Percentiles rank a stretch among this genome's conserved stretches.
These are phyloP conservation scores for Nicotiana paniculata DNA, from an alignment of 257 asterid genomes.

Conservation along the genomic window DNA sequence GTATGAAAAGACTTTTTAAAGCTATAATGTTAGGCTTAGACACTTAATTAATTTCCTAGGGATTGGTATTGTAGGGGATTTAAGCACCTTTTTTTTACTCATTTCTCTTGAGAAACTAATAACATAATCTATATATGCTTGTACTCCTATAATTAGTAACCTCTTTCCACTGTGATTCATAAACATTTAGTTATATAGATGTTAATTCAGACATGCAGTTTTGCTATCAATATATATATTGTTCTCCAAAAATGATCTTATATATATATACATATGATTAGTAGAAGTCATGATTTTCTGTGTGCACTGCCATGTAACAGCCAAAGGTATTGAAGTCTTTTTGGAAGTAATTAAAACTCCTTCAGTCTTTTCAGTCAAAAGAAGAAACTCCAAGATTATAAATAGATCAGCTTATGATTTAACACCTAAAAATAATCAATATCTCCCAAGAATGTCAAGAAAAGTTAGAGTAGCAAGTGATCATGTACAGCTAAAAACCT, in stretches of 20 bases:
- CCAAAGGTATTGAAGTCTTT: neutral
- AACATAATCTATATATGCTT: neutral
- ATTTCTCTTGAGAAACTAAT: neutral
- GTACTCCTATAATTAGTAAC: neutral
- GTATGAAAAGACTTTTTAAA: neutral
- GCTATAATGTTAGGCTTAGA: constrained; percentile 7
- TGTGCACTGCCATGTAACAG: neutral
- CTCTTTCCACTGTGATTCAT: neutral
- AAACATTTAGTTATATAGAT: neutral
- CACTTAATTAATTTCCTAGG: constrained; percentile 16
- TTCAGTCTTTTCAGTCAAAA: neutral
- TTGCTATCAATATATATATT: neutral
- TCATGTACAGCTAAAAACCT: neutral
- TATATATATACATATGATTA: too few species aligned
- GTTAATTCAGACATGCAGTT: neutral
- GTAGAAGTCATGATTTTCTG: too few species aligned
- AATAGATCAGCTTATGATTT: neutral
- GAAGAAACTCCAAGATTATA: neutral
- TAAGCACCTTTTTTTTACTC: neutral
- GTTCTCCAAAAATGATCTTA: neutral
- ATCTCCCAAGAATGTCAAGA: neutral
- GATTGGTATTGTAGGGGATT: constrained; percentile 11
- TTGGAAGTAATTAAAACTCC: neutral
- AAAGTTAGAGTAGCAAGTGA: neutral
- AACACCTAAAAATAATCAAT: neutral